phyloP scores from a whole-genome alignment of 441 rosid species.

The Mallotus repandus region DNA sequence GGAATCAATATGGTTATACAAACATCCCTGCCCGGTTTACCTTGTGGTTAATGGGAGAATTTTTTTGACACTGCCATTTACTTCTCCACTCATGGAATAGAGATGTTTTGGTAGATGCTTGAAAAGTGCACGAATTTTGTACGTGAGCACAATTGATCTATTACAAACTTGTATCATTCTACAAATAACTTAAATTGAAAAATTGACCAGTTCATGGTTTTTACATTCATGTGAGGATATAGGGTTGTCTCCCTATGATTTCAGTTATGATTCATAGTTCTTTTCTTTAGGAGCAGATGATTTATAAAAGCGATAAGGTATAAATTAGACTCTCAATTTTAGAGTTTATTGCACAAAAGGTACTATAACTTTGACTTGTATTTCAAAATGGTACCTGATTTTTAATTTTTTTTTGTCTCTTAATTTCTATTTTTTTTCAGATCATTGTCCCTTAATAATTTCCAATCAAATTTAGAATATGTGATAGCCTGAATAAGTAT shows the following conservation, averaged over 20 bases:
- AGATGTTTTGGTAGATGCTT: not conserved
- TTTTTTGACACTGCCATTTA: not conserved
- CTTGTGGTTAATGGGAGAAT: not conserved
- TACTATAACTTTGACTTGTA: no score
- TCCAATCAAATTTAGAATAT: no score
- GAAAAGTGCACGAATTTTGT: conserved; percentile 10
- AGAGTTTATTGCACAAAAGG: no score
- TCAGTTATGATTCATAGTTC: not conserved
- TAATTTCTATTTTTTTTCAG: no score
- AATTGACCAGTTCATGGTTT: not conserved
- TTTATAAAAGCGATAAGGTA: no score
- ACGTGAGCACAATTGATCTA: not conserved
- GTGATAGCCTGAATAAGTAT: no score
- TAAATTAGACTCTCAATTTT: no score
- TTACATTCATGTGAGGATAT: not conserved
- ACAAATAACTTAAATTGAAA: not conserved
- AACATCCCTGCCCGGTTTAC: not conserved
- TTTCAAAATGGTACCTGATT: no score
- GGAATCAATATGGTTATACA: not conserved
- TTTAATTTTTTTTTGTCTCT: no score
- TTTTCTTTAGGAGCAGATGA: no score
- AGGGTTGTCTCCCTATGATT: not conserved
- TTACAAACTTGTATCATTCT: conserved; percentile 7
- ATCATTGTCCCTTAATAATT: no score
- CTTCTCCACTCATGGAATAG: no score